Base-by-base conservation (phyloP, 2,329 filamentous ascomycete species). In the Trichocomaceae sp. region DNA sequence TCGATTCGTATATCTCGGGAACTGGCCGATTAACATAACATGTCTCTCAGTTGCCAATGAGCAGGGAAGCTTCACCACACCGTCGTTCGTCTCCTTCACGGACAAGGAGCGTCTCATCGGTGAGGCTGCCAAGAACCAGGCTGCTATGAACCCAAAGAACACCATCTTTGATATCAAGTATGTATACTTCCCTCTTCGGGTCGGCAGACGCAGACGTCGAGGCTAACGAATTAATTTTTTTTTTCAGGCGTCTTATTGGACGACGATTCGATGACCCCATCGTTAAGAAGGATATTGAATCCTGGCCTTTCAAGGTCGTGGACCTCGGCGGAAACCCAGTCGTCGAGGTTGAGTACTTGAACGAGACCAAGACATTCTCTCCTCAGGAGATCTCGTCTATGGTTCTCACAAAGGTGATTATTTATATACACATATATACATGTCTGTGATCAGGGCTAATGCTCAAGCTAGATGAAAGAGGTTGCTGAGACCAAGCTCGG, bases 111-210 rank as follows among this genome's bases (percentile, higher is more conserved):
- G 93, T 78, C 81, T 99, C 79, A 97, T 97, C 72, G 93, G 93
- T 82, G 93, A 97, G 84, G 92, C 93, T 59, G 93, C 93, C 73
- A 99, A 97, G 88, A 99, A 99, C 83, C 91, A 96, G 85, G 93
- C 92, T 73, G 92, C 93, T 71, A 96, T 97, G 90, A 99, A 99
- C 88, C 93, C 93, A 61, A 77, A 78, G 74, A 97, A 97, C 83
- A 99, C 93, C 68, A 83, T 99, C 79, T 99, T 97, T 80, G 93
- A 99, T 79, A 88, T 96, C 84, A 99, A 97, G 90, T 93, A 77
- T 79, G 87, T 79, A 26, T 26, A 3, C 7, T 41, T 23, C 15
- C 6, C 33, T 17, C 33, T 35, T 3, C n/a, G n/a, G n/a, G n/a
- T n/a, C n/a, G n/a, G n/a, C n/a, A n/a, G 13, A 31, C 9, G 31